Conservation (phyloP, 1,139 yeast species). For the Candida freyschussii region DNA sequence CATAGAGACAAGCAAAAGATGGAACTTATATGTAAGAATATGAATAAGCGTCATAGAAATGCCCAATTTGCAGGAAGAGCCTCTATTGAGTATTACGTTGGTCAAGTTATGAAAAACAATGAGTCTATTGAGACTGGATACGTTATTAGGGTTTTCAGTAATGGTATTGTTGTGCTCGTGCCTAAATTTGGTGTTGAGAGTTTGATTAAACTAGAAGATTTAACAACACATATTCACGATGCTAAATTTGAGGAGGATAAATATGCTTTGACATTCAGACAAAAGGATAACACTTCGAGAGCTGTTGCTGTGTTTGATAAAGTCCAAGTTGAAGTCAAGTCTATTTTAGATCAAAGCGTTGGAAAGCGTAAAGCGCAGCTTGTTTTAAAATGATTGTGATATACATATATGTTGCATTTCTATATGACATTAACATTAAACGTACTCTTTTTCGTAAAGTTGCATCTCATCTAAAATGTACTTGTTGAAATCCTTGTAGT, state of each 20-base stretch:
- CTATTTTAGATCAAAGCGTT: constrained; percentile 78
- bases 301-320: constrained; percentile 76
- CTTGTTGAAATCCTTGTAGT: constrained; percentile 45
- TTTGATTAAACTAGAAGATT: constrained; percentile 71
- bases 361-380: constrained; percentile 93
- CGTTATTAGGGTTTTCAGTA: constrained; percentile 85
- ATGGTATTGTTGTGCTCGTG: constrained; percentile 91
- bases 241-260: constrained; percentile 76
- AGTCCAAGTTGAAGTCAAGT: constrained; percentile 75
- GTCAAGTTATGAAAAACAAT: constrained; percentile 86
- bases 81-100: constrained; percentile 94
- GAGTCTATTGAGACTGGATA: constrained; percentile 83
- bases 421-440: neutral
- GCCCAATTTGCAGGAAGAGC: constrained; percentile 99
- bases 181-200: constrained; percentile 99
- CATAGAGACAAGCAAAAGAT: constrained; percentile 88
- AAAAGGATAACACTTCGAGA: constrained; percentile 38
- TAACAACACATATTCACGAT: constrained; percentile 57
- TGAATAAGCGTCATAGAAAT: constrained; percentile 91
- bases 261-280: constrained; percentile 58
- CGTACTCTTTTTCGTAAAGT: constrained; percentile 14
- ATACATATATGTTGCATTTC: neutral
- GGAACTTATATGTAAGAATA: constrained; percentile 85
- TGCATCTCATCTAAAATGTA: constrained; percentile 44
- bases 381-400: constrained; percentile 37